A percentile compares a stretch with the other conserved stretches of the same genome.
Evolutionary conservation across 2,329 filamentous ascomycete genomes (phyloP).

Genomic region (Domatiomyces catenatus): DNA sequence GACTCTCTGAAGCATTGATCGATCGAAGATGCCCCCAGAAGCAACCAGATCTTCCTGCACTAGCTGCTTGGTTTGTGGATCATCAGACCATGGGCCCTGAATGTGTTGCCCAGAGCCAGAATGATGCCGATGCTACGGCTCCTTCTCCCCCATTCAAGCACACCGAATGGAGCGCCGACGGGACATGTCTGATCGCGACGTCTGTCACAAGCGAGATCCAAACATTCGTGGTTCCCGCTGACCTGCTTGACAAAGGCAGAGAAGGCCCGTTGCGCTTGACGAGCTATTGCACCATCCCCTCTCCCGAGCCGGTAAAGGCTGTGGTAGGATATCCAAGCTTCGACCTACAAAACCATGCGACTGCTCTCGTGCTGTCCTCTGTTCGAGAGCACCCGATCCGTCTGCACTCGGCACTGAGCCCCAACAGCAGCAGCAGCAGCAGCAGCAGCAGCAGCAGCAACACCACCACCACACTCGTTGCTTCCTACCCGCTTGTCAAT

Average conservation of each 20-base stretch:
- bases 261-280: slow-evolving; percentile 24
- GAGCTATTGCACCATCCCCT: slow-evolving; percentile 32
- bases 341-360: slow-evolving; percentile 35
- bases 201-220: slow-evolving; percentile 37
- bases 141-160: slow-evolving; percentile 8
- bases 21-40: neutral
- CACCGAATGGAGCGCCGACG: slow-evolving; percentile 34
- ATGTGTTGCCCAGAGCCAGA: neutral
- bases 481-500: slow-evolving; percentile 40
- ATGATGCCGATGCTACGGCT: neutral
- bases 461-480: slow-evolving; percentile 28
- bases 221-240: slow-evolving; percentile 38
- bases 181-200: slow-evolving; percentile 41
- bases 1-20: neutral
- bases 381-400: slow-evolving; percentile 40
- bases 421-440: neutral
- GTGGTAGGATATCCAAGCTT: slow-evolving; percentile 41
- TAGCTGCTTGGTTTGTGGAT: neutral
- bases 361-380: slow-evolving; percentile 37
- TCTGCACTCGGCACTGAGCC: slow-evolving; percentile 36
- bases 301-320: slow-evolving; percentile 37
- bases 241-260: slow-evolving; percentile 29
- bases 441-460: neutral
- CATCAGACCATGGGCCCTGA: neutral
- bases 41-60: neutral